Conservation (phyloP, 164 flowering plant genomes). For the Stephania cephalantha region DNA sequence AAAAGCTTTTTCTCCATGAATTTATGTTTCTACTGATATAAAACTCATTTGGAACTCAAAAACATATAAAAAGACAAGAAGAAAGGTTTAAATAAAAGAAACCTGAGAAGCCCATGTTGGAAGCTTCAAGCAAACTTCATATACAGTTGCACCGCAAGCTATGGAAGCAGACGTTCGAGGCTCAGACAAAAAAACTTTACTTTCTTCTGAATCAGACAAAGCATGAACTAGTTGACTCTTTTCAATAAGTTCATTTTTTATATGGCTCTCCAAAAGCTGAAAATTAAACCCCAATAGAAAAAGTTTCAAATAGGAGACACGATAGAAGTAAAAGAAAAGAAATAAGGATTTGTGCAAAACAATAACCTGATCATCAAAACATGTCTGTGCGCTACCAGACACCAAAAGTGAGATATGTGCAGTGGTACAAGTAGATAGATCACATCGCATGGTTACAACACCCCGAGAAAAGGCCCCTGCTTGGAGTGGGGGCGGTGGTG, state of each 20-base stretch:
- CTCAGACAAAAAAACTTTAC: slow-evolving; percentile 36
- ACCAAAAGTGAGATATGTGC: slow-evolving; percentile 81
- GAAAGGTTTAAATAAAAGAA: background rate
- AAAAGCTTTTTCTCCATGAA: too few species aligned
- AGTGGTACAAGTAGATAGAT: slow-evolving; percentile 84
- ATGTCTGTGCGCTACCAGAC: slow-evolving; percentile 89
- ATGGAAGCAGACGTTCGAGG: slow-evolving; percentile 76
- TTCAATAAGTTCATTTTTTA: slow-evolving; percentile 75
- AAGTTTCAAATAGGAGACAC: background rate
- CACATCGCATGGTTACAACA: slow-evolving; percentile 98
- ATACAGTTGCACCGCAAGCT: slow-evolving; percentile 83
- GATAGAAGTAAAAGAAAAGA: background rate
- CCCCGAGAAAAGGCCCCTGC: slow-evolving; percentile 92
- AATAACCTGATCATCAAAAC: slow-evolving; percentile 84
- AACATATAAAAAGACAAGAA: background rate
- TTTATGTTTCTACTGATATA: background rate
- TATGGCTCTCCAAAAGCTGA: slow-evolving; percentile 78
- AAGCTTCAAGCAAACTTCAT: slow-evolving; percentile 82
- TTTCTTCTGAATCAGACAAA: slow-evolving; percentile 41
- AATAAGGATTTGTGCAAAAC: background rate
- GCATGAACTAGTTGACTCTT: slow-evolving; percentile 71
- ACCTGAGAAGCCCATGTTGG: slow-evolving; percentile 97
- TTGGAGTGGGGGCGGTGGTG: slow-evolving; percentile 95
- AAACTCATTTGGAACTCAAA: background rate
- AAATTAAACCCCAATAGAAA: slow-evolving; percentile 6